Evolutionary conservation across 345 rosid genomes (phyloP), one percentile per base, ranked within the genome.

Genomic region (Hibiscus syriacus): DNA sequence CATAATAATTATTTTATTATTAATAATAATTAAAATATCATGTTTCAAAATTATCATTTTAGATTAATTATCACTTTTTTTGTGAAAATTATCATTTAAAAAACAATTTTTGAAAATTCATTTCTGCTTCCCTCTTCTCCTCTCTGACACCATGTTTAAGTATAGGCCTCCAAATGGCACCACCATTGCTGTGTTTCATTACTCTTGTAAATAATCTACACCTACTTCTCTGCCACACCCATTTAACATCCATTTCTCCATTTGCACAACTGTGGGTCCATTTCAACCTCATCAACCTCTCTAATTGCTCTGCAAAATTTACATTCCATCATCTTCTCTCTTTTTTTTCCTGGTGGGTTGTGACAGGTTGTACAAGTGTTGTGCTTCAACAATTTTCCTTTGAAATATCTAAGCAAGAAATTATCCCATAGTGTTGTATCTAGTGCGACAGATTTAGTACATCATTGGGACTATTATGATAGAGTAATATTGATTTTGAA

Each of bases 181-280:
- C 6, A 61, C 19, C 6, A 19, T 38, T 22, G 17, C 50, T 22
- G 48, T 39, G 26, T 12, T 0, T 61, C 48, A 60, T 45, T 60
- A 16, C 27, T 59, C 29, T 5, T 12, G 46, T 59, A 19, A 38
- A 60, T 60, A 5, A 60, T 60, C 65, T 60, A 61, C 49, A 60
- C 46, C 66, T 39, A 61, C 66, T 32, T 13, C 49, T 23, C 66
- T 61, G 66, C 14, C 50, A 39, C 30, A 22, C 50, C 49, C 50
- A 12, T 61, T 22, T 38, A 60, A 38, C 27, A 38, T 22, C 11
- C 29, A 20, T 6, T 19, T 38, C 32, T 20, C 5, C 30, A 0
- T 61, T 39, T 39, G 12, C 66, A 38, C 4, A 13, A 22, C 8
- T 6, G 30, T 22, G 66, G 65, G 49, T 39, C 66, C 66, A 61